These are phyloP conservation scores for Eucalyptus curtisii DNA, from an alignment of 345 rosid species.

Conservation along the genomic window DNA sequence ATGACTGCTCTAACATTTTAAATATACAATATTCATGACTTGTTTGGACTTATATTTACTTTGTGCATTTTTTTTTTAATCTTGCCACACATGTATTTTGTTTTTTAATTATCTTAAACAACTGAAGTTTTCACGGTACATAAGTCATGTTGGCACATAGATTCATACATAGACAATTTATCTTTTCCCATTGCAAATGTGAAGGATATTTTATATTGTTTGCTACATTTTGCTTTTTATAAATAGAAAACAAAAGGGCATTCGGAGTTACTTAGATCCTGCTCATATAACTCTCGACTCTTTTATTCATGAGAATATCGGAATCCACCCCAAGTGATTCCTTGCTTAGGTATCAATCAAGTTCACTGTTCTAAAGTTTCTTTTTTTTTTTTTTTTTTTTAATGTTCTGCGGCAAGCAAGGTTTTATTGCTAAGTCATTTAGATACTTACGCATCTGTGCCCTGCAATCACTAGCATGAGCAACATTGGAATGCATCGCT, in stretches of 20 bases:
- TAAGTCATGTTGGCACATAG: not conserved
- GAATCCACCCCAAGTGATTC: not conserved
- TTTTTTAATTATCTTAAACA: not conserved
- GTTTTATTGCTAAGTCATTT: not conserved
- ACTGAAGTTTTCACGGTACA: not conserved
- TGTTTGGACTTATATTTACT: not conserved
- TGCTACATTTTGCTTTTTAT: not conserved
- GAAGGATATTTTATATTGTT: not conserved
- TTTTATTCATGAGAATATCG: not conserved
- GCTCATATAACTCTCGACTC: not conserved
- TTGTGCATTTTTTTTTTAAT: not conserved
- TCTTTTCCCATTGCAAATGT: not conserved
- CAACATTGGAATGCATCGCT: not conserved
- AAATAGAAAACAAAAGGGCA: not conserved
- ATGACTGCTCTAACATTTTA: not conserved
- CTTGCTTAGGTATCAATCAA: not conserved
- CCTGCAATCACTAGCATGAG: not conserved
- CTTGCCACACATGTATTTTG: not conserved
- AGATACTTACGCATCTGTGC: not conserved
- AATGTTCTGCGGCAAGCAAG: not conserved
- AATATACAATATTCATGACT: not conserved
- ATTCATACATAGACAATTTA: not conserved
- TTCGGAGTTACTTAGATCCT: not conserved
- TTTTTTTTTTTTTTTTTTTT: too few relatives aligned
- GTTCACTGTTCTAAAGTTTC: not conserved